Base-by-base conservation (phyloP, 2,329 filamentous ascomycete genomes). In the Beauveria australis region DNA sequence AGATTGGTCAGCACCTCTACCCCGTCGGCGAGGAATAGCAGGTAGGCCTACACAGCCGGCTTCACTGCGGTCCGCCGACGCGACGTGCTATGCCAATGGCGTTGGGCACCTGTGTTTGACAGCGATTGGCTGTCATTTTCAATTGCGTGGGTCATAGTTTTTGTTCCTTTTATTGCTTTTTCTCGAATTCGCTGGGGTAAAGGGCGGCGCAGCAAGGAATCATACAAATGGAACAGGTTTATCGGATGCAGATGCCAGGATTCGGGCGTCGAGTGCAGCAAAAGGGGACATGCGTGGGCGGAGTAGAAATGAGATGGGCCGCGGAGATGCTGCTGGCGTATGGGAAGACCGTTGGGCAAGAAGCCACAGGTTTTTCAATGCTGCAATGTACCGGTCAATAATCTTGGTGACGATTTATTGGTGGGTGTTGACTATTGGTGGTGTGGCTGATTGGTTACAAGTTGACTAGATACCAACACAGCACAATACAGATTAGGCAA, bases 1-100 rank as follows among this genome's bases (percentile, higher is more conserved):
- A 96, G 18, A 85, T 97, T 12, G 91, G 90, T 64, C 87, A 89
- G 71, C 93, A 97, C 70, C 80, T 97, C 44, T 97, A 96, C 71
- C 89, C 89, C 2, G 81, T 90, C 53, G 91, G 93, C 58, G 91
- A 94, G 72, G 85, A 74, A 61, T 71, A 72, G 62, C n/a, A 49
- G 5, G 33, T 37, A 37, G 19, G 5, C 24, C 46, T 55, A 10
- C 19, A 16, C 47, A 18, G 10, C 46, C 26, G 10, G 56, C 37
- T n/a, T 40, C 22, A 18, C 7, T 18, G 7, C 33, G 19, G 18
- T 37, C n/a, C 10, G 22, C 46, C 7, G 56, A 41, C n/a, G n/a
- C 24, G 56, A 44, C 47, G 14, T 43, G 56, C 56, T 59, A 59
- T 44, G 37, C 46, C 37, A 41, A 59, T 16, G 56, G 56, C 47